phyloP scores from a whole-genome alignment of 1,284 basidiomycete genomes.

The Mycena citricolor region DNA sequence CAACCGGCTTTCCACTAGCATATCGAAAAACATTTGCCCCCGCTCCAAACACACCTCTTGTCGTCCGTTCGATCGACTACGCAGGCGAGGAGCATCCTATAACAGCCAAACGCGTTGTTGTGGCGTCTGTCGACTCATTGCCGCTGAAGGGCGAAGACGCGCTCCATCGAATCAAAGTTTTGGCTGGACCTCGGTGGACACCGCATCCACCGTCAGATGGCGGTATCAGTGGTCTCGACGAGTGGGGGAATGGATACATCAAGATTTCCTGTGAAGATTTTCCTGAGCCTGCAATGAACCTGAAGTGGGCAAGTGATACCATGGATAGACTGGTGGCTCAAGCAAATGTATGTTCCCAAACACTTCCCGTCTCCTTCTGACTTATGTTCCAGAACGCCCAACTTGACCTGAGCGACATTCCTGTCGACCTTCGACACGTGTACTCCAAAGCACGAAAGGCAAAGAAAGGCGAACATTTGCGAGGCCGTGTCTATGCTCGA shows the following conservation, averaged over 20 bases:
- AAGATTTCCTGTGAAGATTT: constrained; percentile 87
- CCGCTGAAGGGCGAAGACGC: constrained; percentile 63
- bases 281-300: constrained; percentile 73
- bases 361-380: constrained; percentile 16
- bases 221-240: constrained; percentile 47
- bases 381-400: constrained; percentile 41
- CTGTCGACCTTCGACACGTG: constrained; percentile 77
- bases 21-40: constrained; percentile 76
- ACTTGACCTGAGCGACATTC: constrained; percentile 61
- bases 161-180: constrained; percentile 75
- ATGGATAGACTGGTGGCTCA: constrained; percentile 69
- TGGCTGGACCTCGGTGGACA: constrained; percentile 84
- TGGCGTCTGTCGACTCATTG: constrained; percentile 70
- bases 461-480: constrained; percentile 65
- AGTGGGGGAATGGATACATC: constrained; percentile 71
- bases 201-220: constrained; percentile 67
- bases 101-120: constrained; percentile 66
- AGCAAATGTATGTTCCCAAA: constrained; percentile 70
- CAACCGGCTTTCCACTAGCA: constrained; percentile 41
- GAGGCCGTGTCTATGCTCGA: constrained; percentile 53
- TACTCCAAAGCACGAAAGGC: constrained; percentile 68
- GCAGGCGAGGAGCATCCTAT: constrained; percentile 73
- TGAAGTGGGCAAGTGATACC: constrained; percentile 83
- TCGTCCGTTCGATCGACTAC: constrained; percentile 76
- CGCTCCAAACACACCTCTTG: constrained; percentile 59